Base-by-base conservation (phyloP, 768 basidiomycete species). In the Tulasnella sp. region DNA sequence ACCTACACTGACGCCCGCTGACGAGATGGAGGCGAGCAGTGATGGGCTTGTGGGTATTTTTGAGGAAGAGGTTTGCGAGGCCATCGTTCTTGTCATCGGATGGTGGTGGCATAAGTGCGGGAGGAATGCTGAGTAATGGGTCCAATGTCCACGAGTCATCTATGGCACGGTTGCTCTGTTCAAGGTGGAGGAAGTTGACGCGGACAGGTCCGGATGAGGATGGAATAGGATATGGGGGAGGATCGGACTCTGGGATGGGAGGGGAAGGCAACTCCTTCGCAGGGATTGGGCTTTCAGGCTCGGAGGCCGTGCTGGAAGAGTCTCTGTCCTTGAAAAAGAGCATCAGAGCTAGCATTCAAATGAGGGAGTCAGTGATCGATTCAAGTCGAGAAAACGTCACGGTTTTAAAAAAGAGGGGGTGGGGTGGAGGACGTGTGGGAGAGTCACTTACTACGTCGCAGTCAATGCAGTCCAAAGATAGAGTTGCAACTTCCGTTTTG, bases 91-190 rank as follows among this genome's bases (percentile, higher is more conserved):
- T 54, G 22, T 52, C 54, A 38, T 25, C 25, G 11, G 25, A 2
- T 14, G 29, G 42, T n/a, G 74, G 58, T 11, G 74, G 54, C 37
- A 75, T 38, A 4, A 75, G 67, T 29, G 74, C 74, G 34, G 74
- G 34, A 19, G 74, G 74, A 42, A 64, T 31, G 6, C n/a, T 22
- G 25, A 75, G 67, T 22, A 64, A 64, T 36, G 74, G 58, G 67
- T 75, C 64, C n/a, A 75, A 37, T 8, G 64, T 75, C 74, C 74
- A 75, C 3, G 54, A 67, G 38, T 64, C 74, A n/a, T 75, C 39
- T 25, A 75, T 67, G 31, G 54, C n/a, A 29, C 38, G 29, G 11
- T 75, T 75, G 14, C 8, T 12, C 38, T 75, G 31, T 29, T 29
- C 38, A n/a, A 75, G 25, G 37, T 36, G 67, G 38, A 75, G 54